Base-by-base conservation (phyloP, 2,329 filamentous ascomycete genomes). In the Pseudogymnoascus sp. region DNA sequence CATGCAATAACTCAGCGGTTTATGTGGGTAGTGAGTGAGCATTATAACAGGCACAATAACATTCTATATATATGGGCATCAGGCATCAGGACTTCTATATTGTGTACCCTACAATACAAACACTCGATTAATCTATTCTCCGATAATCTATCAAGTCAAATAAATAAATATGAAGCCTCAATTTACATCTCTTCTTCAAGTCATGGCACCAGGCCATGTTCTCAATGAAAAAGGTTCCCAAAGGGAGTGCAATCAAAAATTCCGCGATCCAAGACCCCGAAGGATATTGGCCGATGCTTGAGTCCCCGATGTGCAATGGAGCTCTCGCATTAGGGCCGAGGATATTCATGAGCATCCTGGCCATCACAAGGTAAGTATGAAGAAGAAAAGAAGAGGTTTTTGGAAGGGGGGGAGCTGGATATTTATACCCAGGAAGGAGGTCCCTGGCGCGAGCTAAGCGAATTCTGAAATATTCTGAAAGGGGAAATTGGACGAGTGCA, bases 271-370 rank as follows among this genome's bases (percentile, higher is more conserved):
- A 77, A 75, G 76, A 73, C 74, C 75, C 77, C 77, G 76, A 77
- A 79, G 71, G 74, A 76, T 76, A 75, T 77, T 79, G 76, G 76
- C 77, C 74, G 72, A 67, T 74, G 69, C 72, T 75, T 73, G 77
- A 76, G 77, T 72, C 77, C 77, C 75, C 78, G 78, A 68, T 79
- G 77, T 79, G 77, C 77, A 79, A 79, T 79, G 77, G 76, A 79
- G 77, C 77, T 75, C 76, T 77, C 75, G 73, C 73, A 74, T 71
- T 71, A 75, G 77, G 74, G 75, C 75, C 18, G 42, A 59, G 44
- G 38, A 40, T 31, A 59, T 59, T 65, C 64, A 28, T 65, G 64
- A 65, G 59, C 63, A 60, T 44, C 40, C 59, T 47, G 28, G 47
- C 60, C 63, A 50, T 63, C 42, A 63, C 63, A 69, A 67, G 62